Evolutionary conservation across 139 green algal species (phyloP).

Genomic region (Chlorella sp.): DNA sequence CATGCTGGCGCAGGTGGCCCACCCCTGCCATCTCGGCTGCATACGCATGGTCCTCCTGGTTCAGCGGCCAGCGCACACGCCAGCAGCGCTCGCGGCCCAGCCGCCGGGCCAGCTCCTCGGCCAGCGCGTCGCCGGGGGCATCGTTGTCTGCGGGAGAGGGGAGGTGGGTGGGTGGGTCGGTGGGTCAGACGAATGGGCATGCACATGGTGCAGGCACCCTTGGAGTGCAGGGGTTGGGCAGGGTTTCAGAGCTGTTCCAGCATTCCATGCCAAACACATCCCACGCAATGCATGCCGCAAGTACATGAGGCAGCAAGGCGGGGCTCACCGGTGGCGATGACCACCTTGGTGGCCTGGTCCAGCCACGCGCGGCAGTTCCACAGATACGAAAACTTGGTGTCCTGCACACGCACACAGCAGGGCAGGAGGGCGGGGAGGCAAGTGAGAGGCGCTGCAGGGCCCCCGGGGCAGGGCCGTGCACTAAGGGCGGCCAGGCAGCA

Average conservation of each 20-base stretch:
- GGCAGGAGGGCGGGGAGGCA: too few species aligned
- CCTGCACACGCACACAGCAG: too few species aligned
- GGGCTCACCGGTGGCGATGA: constrained; percentile 19
- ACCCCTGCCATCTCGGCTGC: constrained; percentile 7
- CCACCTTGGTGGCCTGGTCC: constrained; percentile 36
- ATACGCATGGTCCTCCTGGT: constrained; percentile 38
- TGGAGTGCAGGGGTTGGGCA: constrained; percentile 19
- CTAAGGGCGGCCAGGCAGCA: too few species aligned
- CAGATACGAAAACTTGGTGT: constrained; percentile 85
- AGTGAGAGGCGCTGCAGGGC: too few species aligned
- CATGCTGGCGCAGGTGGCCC: not conserved
- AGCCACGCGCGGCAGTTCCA: constrained; percentile 70
- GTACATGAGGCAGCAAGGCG: not conserved
- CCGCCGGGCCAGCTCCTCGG: constrained; percentile 86
- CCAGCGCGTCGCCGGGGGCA: constrained; percentile 77
- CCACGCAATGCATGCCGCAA: not conserved
- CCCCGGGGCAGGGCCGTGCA: too few species aligned
- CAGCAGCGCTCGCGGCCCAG: constrained; percentile 84
- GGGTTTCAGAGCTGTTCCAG: too few species aligned
- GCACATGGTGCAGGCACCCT: not conserved
- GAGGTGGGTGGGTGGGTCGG: constrained; percentile 44
- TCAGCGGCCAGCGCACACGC: constrained; percentile 65
- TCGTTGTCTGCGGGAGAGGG: constrained; percentile 88
- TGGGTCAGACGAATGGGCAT: not conserved
- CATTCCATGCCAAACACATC: too few species aligned